phyloP scores from a whole-genome alignment of 2,329 filamentous ascomycete species.

The Sporothrix variecibatus region DNA sequence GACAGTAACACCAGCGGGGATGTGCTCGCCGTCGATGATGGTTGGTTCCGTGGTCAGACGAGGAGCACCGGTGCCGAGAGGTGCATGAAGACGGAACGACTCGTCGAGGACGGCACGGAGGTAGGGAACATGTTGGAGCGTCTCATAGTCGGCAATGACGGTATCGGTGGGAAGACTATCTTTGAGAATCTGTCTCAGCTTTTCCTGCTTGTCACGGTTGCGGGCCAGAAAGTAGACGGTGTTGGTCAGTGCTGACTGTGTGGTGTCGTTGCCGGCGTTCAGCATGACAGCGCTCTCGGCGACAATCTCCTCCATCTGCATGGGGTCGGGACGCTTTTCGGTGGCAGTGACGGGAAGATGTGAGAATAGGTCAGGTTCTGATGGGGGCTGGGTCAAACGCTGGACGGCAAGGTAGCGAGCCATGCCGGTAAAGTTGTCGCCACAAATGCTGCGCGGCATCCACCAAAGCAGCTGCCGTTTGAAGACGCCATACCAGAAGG shows the following conservation, averaged over 20 bases:
- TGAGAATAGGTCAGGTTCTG: background rate
- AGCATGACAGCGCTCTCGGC: slow-evolving; percentile 1
- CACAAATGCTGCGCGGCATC: background rate
- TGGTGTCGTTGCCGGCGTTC: slow-evolving; percentile 7
- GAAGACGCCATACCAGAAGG: background rate
- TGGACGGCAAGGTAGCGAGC: background rate
- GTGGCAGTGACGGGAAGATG: background rate
- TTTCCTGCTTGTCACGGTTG: background rate
- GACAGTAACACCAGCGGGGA: background rate
- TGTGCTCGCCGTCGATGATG: background rate
- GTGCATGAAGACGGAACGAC: background rate
- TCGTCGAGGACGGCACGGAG: background rate
- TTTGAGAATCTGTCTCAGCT: background rate
- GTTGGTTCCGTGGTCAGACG: background rate
- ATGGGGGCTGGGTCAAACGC: background rate
- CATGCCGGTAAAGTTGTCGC: background rate
- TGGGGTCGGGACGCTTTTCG: background rate
- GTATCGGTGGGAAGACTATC: background rate
- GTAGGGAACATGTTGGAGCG: background rate
- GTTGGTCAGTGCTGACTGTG: background rate
- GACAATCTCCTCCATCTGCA: background rate
- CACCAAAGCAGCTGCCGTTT: background rate
- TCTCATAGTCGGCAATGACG: background rate
- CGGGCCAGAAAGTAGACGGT: background rate
- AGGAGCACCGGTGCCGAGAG: background rate